Evolutionary conservation across 345 rosid genomes (phyloP).

Genomic region (Pseudoturritis turrita): DNA sequence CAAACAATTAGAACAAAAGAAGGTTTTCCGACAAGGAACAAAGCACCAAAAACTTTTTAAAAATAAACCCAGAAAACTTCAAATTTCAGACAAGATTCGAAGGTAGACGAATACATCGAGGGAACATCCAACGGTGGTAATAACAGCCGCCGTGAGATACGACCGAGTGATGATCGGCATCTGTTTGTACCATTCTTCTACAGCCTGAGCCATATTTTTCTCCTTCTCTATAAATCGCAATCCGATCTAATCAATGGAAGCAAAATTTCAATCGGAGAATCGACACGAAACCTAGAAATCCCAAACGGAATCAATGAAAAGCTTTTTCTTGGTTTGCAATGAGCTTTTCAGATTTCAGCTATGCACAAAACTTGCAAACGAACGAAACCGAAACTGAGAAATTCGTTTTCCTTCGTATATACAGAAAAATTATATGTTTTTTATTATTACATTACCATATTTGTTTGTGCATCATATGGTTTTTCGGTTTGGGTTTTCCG

Average conservation of each 20-base stretch:
- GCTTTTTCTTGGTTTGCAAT: neutral
- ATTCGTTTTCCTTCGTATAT: neutral
- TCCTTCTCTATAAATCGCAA: neutral
- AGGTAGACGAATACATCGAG: slow-evolving; percentile 56
- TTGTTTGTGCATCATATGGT: too few species aligned
- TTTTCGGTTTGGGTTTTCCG: too few species aligned
- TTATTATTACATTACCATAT: too few species aligned
- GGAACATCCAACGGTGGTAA: slow-evolving; percentile 93
- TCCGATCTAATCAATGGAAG: slow-evolving; percentile 3
- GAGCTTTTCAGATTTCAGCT: neutral
- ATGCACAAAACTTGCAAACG: neutral
- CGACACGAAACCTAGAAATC: neutral
- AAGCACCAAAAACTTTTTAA: neutral
- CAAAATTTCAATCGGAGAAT: neutral
- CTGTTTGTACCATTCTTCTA: slow-evolving; percentile 99
- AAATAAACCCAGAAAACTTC: neutral
- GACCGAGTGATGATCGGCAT: slow-evolving; percentile 98
- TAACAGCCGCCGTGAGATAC: slow-evolving; percentile 88
- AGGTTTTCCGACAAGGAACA: neutral
- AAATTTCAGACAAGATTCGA: neutral
- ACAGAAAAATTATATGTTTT: neutral
- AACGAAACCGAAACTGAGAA: slow-evolving; percentile 10
- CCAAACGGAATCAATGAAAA: neutral
- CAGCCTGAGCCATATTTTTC: slow-evolving; percentile 80
- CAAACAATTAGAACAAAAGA: neutral